Evolutionary conservation across 1,284 basidiomycete species (phyloP).

Genomic region (Exsudoporus floridanus): DNA sequence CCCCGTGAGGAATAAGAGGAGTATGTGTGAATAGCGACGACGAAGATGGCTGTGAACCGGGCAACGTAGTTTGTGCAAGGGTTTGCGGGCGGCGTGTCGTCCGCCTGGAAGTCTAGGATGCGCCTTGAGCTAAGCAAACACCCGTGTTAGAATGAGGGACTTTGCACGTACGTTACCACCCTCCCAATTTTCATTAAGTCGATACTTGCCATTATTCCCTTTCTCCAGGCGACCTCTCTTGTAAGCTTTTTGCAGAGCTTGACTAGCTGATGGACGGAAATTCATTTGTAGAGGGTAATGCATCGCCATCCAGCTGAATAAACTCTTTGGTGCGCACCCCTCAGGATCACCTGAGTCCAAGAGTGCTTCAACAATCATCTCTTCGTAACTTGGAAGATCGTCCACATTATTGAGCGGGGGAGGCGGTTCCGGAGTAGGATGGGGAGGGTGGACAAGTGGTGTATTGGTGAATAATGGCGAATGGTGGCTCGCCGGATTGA

Average conservation of each 20-base stretch:
- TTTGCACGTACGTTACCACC: constrained; percentile 66
- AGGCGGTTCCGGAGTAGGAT: constrained; percentile 20
- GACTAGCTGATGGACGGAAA: constrained; percentile 79
- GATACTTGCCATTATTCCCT: constrained; percentile 64
- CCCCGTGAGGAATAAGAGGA: constrained; percentile 44
- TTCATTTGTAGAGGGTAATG: constrained; percentile 82
- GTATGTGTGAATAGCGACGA: constrained; percentile 61
- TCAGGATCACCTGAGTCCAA: constrained; percentile 61
- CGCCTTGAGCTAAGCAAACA: constrained; percentile 8
- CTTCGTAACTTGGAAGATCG: constrained; percentile 79
- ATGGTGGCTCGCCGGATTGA: constrained; percentile 29
- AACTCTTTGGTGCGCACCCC: constrained; percentile 73
- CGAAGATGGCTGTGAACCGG: constrained; percentile 36
- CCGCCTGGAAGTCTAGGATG: constrained; percentile 56
- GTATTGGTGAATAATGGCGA: constrained; percentile 30
- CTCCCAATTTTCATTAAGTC: constrained; percentile 70
- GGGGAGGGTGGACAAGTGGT: constrained; percentile 27
- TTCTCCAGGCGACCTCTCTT: constrained; percentile 76
- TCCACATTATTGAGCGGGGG: constrained; percentile 40
- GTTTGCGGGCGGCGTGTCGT: constrained; percentile 70
- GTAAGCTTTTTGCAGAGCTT: constrained; percentile 79
- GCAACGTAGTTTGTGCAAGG: constrained; percentile 41
- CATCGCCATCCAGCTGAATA: constrained; percentile 77
- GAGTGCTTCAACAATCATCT: constrained; percentile 81
- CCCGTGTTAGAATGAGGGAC: not conserved